Evolutionary conservation across 1,284 basidiomycete species (phyloP).

Genomic region (Vanrija humicola): DNA sequence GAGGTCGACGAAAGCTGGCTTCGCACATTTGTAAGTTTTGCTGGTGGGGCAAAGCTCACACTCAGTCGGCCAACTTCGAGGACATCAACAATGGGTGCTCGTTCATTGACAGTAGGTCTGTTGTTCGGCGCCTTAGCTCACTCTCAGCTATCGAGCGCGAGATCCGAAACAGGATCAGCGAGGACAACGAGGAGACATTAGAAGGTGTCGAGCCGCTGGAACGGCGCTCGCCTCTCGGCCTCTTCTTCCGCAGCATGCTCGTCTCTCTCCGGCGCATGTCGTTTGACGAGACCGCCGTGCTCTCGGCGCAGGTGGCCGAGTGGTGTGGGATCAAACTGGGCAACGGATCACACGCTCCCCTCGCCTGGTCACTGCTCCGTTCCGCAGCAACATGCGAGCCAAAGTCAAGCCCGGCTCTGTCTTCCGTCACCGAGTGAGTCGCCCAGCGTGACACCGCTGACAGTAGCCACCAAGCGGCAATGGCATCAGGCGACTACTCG

Average conservation of each 20-base stretch:
- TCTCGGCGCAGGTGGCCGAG: slow-evolving; percentile 27
- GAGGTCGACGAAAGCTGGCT: slow-evolving; percentile 30
- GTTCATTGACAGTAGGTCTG: slow-evolving; percentile 29
- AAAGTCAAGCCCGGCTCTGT: background rate
- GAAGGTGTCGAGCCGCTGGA: slow-evolving; percentile 19
- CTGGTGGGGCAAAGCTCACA: no score
- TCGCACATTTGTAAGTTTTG: slow-evolving; percentile 24
- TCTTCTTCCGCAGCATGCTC: slow-evolving; percentile 35
- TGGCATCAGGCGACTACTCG: slow-evolving; percentile 38
- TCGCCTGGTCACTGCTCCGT: background rate
- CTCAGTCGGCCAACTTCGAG: slow-evolving; percentile 10
- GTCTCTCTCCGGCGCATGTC: slow-evolving; percentile 36
- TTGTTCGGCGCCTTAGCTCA: background rate
- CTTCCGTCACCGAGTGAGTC: slow-evolving; percentile 19
- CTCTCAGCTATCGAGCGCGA: slow-evolving; percentile 30
- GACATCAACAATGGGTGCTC: slow-evolving; percentile 30
- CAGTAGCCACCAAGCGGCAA: slow-evolving; percentile 26
- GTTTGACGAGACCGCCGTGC: slow-evolving; percentile 38
- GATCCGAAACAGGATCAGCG: slow-evolving; percentile 30
- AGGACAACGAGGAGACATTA: slow-evolving; percentile 26
- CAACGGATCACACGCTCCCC: background rate
- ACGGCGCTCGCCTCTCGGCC: slow-evolving; percentile 37
- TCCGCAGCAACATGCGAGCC: background rate
- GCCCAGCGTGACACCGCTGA: no score
- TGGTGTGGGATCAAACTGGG: slow-evolving; percentile 31